Evolutionary conservation across 441 rosid genomes (phyloP).

Genomic region (Jatropha podagrica): DNA sequence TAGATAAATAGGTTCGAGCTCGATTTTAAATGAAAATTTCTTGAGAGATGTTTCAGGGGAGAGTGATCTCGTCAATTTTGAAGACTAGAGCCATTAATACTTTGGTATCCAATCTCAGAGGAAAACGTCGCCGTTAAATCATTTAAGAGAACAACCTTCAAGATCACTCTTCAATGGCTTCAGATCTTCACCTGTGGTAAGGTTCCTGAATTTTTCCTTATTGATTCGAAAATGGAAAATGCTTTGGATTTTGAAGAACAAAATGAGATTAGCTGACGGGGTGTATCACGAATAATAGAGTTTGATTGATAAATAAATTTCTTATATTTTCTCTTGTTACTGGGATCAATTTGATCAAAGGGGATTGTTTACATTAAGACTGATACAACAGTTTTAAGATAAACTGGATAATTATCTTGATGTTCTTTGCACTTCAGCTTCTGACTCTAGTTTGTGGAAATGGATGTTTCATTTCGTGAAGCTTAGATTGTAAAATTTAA

Average conservation of each 20-base stretch:
- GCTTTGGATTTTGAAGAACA: background rate
- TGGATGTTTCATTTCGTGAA: background rate
- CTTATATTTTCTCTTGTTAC: background rate
- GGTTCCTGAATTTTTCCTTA: no score
- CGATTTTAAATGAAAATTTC: no score
- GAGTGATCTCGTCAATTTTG: constrained; percentile 21
- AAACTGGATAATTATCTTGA: background rate
- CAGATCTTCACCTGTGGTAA: constrained; percentile 11
- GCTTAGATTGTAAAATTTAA: background rate
- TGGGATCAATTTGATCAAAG: background rate
- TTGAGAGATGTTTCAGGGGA: constrained; percentile 23
- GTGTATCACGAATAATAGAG: background rate
- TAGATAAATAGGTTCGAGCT: no score
- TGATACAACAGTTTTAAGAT: background rate
- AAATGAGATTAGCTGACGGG: background rate
- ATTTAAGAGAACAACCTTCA: constrained; percentile 10
- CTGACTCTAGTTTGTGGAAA: background rate
- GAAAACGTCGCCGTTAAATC: constrained; percentile 7
- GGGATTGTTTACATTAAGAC: background rate
- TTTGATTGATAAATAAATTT: background rate
- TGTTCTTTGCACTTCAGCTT: background rate
- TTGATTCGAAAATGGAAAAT: background rate
- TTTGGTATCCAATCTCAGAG: constrained; percentile 11
- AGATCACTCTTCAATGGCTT: constrained; percentile 17
- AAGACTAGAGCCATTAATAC: constrained; percentile 18